Conservation (phyloP, 768 basidiomycete genomes). For the Mycena kentingensis region DNA sequence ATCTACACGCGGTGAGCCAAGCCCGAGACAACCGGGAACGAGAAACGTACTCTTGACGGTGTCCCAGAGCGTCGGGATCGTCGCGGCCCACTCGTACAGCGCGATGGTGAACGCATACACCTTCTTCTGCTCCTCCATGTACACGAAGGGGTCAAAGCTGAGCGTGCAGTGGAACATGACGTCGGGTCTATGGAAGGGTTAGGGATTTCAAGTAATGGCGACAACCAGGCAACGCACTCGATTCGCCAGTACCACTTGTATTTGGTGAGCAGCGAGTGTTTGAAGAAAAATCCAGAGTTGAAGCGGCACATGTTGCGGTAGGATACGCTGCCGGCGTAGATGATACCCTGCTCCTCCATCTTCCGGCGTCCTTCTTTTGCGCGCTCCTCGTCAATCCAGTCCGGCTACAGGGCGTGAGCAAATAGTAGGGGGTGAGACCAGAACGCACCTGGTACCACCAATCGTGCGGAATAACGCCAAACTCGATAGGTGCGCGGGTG, state of each 20-base stretch:
- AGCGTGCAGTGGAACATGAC: constrained; percentile 77
- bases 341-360: constrained; percentile 56
- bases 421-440: not conserved
- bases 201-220: not conserved
- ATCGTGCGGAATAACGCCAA: constrained; percentile 66
- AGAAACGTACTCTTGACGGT: constrained; percentile 56
- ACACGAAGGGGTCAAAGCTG: constrained; percentile 64
- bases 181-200: constrained; percentile 41
- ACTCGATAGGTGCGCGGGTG: constrained; percentile 39
- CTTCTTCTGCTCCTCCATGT: constrained; percentile 71
- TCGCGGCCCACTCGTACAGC: constrained; percentile 71
- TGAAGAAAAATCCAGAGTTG: constrained; percentile 77
- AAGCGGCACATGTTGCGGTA: constrained; percentile 75
- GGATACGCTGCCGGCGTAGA: constrained; percentile 43
- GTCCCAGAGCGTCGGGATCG: constrained; percentile 75
- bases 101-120: constrained; percentile 76
- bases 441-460: constrained; percentile 59
- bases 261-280: constrained; percentile 63
- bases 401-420: constrained; percentile 36
- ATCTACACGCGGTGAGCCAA: constrained; percentile 34
- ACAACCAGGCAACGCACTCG: constrained; percentile 39
- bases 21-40: not conserved
- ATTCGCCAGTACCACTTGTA: constrained; percentile 83
- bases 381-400: constrained; percentile 70
- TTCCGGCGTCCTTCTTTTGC: constrained; percentile 58